Conservation (phyloP, 768 basidiomycete genomes). For the Trametes meyenii region DNA sequence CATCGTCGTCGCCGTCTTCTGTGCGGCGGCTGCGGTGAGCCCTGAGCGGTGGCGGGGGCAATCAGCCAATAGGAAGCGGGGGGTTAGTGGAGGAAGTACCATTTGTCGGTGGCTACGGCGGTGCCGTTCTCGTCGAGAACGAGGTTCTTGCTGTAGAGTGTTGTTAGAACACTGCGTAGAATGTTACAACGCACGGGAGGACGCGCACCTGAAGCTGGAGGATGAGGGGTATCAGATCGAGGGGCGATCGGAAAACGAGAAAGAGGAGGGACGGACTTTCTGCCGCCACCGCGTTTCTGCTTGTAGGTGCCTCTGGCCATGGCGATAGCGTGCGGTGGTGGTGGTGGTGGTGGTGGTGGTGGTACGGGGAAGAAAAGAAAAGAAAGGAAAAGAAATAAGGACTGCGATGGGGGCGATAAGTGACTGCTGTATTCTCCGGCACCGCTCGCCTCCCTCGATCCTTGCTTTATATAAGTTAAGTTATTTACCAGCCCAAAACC, state of each 20-base stretch:
- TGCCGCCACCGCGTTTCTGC: slow-evolving; percentile 85
- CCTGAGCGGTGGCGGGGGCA: slow-evolving; percentile 1
- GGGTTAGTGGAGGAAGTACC: slow-evolving; percentile 39
- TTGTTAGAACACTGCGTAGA: background rate
- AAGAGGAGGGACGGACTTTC: slow-evolving; percentile 41
- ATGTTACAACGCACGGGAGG: slow-evolving; percentile 7
- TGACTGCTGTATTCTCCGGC: too few species aligned
- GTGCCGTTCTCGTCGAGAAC: slow-evolving; percentile 59
- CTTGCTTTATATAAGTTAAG: too few species aligned
- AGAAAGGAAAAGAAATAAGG: background rate
- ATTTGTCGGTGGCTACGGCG: slow-evolving; percentile 50
- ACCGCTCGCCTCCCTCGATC: too few species aligned
- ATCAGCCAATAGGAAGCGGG: slow-evolving; percentile 15
- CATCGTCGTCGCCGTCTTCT: slow-evolving; percentile 32
- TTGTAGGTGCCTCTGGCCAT: slow-evolving; percentile 73
- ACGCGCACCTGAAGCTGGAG: slow-evolving; percentile 64
- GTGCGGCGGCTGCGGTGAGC: slow-evolving; percentile 26
- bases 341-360: background rate
- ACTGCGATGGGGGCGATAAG: background rate
- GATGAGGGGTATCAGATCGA: slow-evolving; percentile 3
- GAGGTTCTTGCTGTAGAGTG: slow-evolving; percentile 56
- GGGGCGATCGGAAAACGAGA: slow-evolving; percentile 12
- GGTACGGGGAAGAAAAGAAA: slow-evolving; percentile 5
- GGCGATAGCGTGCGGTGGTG: background rate
- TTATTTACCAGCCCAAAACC: background rate